A percentile compares a stretch with the other conserved stretches of the same genome.
These are phyloP conservation scores for Achaetomiella virescens DNA, from an alignment of 495 filamentous ascomycete genomes.

Conservation along the genomic window DNA sequence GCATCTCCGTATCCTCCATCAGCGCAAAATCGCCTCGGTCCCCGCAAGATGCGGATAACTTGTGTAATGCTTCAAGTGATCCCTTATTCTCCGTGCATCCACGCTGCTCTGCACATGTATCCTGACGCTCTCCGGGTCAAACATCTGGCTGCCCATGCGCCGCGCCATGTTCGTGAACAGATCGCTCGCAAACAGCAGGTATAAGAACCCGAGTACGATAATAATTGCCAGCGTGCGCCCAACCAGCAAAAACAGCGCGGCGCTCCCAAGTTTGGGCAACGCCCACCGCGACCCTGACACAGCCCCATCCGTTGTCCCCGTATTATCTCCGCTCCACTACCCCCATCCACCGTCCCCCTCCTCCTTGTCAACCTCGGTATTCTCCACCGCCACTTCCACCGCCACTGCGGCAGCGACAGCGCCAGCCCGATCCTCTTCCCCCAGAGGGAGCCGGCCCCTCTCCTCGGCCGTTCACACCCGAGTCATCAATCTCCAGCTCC, in stretches of 20 bases:
- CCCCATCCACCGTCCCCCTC: conserved; percentile 5
- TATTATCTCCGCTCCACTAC: neutral
- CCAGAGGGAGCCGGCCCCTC: conserved; percentile 37
- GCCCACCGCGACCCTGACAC: conserved; percentile 5
- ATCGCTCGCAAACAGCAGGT: conserved; percentile 77
- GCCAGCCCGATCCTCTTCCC: conserved; percentile 43
- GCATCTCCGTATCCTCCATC: conserved; percentile 70
- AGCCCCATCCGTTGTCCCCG: neutral
- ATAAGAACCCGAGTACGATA: conserved; percentile 67
- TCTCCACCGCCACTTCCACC: conserved; percentile 42
- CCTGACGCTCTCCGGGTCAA: conserved; percentile 62
- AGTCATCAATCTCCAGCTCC: conserved; percentile 85
- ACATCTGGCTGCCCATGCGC: conserved; percentile 45
- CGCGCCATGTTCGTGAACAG: conserved; percentile 59
- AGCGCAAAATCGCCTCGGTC: conserved; percentile 77
- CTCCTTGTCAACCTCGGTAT: conserved; percentile 35
- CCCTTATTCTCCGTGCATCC: conserved; percentile 59
- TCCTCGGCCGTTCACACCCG: conserved; percentile 41
- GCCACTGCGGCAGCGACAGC: conserved; percentile 42
- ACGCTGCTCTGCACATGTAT: conserved; percentile 63
- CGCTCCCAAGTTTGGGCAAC: conserved; percentile 25
- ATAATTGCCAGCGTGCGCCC: conserved; percentile 68
- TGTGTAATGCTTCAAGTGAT: conserved; percentile 66
- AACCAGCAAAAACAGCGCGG: conserved; percentile 40
- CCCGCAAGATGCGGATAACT: conserved; percentile 82